These are phyloP conservation scores for Metarhizium robertsii DNA, from an alignment of 2,329 filamentous ascomycete genomes.

Conservation along the genomic window DNA sequence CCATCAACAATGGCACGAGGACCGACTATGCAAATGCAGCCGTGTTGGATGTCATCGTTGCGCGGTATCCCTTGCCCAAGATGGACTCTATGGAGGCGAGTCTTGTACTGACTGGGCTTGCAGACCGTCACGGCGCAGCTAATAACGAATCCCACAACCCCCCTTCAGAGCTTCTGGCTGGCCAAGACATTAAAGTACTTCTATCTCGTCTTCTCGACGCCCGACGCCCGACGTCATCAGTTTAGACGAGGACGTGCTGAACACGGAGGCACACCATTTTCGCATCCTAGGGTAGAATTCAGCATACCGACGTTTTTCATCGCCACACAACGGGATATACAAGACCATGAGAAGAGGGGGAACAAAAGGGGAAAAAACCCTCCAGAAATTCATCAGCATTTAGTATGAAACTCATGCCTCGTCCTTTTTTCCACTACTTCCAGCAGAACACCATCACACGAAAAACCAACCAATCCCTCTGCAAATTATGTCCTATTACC, in stretches of 20 bases:
- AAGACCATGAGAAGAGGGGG: constrained; percentile 4
- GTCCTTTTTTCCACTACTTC: too few relatives aligned
- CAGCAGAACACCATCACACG: too few relatives aligned
- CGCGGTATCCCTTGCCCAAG: constrained; percentile 38
- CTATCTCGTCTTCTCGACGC: constrained; percentile 57
- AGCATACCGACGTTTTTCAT: not conserved
- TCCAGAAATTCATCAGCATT: too few relatives aligned
- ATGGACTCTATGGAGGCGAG: constrained; percentile 50
- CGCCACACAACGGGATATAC: not conserved
- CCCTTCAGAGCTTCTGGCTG: constrained; percentile 73
- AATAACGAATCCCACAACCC: too few relatives aligned
- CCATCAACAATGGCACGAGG: constrained; percentile 47
- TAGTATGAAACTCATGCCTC: too few relatives aligned
- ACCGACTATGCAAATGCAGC: constrained; percentile 52
- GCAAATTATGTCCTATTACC: too few relatives aligned
- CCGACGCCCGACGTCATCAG: constrained; percentile 44
- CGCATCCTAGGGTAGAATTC: constrained; percentile 39
- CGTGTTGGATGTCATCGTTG: constrained; percentile 47
- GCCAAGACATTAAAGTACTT: constrained; percentile 76
- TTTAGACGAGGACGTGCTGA: constrained; percentile 30
- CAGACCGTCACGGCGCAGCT: not conserved
- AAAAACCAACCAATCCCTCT: too few relatives aligned
- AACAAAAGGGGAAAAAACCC: too few relatives aligned
- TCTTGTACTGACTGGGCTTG: not conserved
- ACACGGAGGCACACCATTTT: constrained; percentile 44